A percentile compares a stretch with the other conserved stretches of the same genome.
Evolutionary conservation across 176 grass and related monocot genomes (phyloP).

Genomic region (Cymbopogon citratus): DNA sequence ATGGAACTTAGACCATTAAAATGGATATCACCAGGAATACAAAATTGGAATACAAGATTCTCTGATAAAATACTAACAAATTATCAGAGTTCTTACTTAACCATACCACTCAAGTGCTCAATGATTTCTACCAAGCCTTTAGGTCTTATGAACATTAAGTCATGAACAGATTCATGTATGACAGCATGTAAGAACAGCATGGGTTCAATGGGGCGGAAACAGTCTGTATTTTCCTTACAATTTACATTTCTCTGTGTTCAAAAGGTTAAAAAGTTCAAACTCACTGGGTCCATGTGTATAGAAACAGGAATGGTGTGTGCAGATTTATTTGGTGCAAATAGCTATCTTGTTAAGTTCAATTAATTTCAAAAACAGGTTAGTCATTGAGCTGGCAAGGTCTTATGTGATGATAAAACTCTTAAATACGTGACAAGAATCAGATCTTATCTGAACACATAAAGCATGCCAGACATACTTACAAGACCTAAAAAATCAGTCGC

Average conservation of each 20-base stretch:
- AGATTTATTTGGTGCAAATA: not conserved
- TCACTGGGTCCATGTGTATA: not conserved
- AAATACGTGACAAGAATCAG: not conserved
- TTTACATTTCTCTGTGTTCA: not conserved
- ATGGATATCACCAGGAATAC: not conserved
- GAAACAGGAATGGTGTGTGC: not conserved
- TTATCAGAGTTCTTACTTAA: not conserved
- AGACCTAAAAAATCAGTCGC: conserved; percentile 90
- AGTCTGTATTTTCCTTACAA: not conserved
- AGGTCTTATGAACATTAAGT: conserved; percentile 3
- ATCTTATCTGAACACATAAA: conserved; percentile 8
- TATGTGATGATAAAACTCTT: not conserved
- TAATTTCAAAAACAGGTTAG: conserved; percentile 1
- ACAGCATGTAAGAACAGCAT: not conserved
- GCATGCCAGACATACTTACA: conserved; percentile 49
- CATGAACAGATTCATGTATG: not conserved
- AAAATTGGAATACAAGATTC: not conserved
- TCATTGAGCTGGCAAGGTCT: not conserved
- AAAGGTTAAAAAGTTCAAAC: not conserved
- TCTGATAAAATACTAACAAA: not conserved
- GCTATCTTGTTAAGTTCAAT: not conserved
- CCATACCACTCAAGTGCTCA: conserved; percentile 4
- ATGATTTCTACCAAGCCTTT: not conserved
- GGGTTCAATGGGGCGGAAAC: not conserved
- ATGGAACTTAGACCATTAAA: conserved; percentile 4